Conservation (phyloP, 805 yeast genomes). For the Nakazawaea sp. region DNA sequence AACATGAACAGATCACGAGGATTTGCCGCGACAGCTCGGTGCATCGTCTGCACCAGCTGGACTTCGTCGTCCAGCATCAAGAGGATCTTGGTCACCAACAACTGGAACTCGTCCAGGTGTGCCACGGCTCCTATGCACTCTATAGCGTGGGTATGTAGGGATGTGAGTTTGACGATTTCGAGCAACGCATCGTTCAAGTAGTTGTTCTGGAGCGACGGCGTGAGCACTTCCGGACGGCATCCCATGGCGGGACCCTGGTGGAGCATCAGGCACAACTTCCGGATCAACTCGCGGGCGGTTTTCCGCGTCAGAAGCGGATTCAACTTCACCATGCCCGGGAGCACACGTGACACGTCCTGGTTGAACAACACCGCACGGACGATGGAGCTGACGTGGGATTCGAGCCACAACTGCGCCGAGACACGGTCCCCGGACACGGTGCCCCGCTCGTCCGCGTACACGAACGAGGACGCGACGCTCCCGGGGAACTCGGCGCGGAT, state of each 20-base stretch:
- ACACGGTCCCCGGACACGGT: constrained; percentile 50
- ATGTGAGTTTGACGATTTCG: constrained; percentile 31
- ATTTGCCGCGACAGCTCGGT: constrained; percentile 28
- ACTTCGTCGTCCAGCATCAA: constrained; percentile 36
- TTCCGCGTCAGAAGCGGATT: constrained; percentile 33
- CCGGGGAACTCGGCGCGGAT: constrained; percentile 52
- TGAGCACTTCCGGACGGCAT: constrained; percentile 23
- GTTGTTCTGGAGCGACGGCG: constrained; percentile 37
- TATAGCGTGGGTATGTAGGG: constrained; percentile 32
- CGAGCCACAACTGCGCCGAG: constrained; percentile 43
- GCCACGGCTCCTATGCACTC: constrained; percentile 25
- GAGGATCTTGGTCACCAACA: constrained; percentile 35
- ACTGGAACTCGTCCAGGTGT: constrained; percentile 14
- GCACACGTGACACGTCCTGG: constrained; percentile 45
- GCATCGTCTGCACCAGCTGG: constrained; percentile 38
- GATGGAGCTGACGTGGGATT: constrained; percentile 49
- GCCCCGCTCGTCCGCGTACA: constrained; percentile 43
- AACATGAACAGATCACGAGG: constrained; percentile 56
- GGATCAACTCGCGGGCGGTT: constrained; percentile 29
- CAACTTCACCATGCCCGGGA: constrained; percentile 53
- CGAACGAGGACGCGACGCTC: constrained; percentile 33
- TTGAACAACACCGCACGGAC: constrained; percentile 48
- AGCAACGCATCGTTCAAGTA: constrained; percentile 44
- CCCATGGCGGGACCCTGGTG: constrained; percentile 44
- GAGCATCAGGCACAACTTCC: constrained; percentile 33